These are phyloP conservation scores for Flaveria trinervia DNA, from an alignment of 129 eudicot genomes.

Conservation along the genomic window DNA sequence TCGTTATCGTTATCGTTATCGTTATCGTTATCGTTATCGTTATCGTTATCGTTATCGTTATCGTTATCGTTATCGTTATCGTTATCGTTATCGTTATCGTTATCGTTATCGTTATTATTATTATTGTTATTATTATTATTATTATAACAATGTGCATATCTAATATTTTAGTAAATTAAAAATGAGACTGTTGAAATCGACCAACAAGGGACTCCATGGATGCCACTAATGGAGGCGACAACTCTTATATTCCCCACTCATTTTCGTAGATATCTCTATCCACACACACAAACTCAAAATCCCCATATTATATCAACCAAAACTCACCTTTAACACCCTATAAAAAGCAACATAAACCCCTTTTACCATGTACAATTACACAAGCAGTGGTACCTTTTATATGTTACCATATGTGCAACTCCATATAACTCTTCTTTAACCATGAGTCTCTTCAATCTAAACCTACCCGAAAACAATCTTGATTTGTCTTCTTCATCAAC, in stretches of 20 bases:
- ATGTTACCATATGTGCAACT: no score
- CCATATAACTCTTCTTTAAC: not conserved
- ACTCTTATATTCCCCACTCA: conserved; percentile 61
- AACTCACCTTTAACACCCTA: conserved; percentile 37
- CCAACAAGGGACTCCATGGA: conserved; percentile 57
- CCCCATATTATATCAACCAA: conserved; percentile 7
- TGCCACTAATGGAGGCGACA: conserved; percentile 71
- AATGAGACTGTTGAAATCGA: conserved; percentile 24
- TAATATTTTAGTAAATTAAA: not conserved
- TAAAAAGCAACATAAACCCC: conserved; percentile 29
- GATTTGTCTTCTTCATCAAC: conserved; percentile 48
- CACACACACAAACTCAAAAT: conserved; percentile 23
- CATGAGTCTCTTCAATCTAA: conserved; percentile 59
- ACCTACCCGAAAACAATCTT: conserved; percentile 45
- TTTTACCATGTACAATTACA: conserved; percentile 12
- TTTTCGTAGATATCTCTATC: conserved; percentile 33
- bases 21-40: no score
- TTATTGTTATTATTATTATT: no score
- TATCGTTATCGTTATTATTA: no score
- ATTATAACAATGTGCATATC: no score
- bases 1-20: no score
- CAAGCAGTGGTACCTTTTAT: not conserved
- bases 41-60: no score
- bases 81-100: no score
- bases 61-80: no score